These are phyloP conservation scores for Neurospora tetrasperma DNA, from an alignment of 495 filamentous ascomycete species.

Conservation along the genomic window DNA sequence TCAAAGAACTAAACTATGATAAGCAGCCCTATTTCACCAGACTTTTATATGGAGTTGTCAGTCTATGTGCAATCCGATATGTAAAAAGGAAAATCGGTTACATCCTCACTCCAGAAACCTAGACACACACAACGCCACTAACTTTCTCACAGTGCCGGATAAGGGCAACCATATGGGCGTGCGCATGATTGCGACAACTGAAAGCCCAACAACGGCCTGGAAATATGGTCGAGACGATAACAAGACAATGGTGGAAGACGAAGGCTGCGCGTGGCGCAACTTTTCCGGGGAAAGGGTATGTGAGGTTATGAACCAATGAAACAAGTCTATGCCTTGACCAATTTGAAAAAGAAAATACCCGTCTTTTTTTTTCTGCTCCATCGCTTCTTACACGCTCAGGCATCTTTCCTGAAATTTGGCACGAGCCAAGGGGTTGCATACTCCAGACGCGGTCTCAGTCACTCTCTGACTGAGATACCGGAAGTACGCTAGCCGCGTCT, in stretches of 20 bases:
- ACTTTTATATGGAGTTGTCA: not conserved
- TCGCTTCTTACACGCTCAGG: not conserved
- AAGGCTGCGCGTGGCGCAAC: not conserved
- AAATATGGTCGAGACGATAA: not conserved
- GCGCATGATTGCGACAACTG: not conserved
- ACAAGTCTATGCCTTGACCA: not conserved
- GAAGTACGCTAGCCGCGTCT: not conserved
- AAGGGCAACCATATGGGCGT: not conserved
- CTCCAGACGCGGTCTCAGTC: not conserved
- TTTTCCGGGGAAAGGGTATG: not conserved
- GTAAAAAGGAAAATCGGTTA: too few relatives aligned
- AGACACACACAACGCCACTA: not conserved
- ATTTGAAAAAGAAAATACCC: not conserved
- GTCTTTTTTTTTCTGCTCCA: not conserved
- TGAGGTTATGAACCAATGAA: not conserved
- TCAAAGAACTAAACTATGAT: not conserved
- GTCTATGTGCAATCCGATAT: not conserved
- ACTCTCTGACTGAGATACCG: not conserved
- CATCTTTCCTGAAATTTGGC: not conserved
- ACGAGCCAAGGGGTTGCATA: not conserved
- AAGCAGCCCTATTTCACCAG: not conserved
- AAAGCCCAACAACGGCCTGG: not conserved
- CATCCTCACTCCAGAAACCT: not conserved
- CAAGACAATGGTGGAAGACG: not conserved
- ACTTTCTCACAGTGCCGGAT: not conserved